Evolutionary conservation across 129 eudicot genomes (phyloP), one percentile per base, ranked within the genome.

Genomic region (Pittosporum tobira): DNA sequence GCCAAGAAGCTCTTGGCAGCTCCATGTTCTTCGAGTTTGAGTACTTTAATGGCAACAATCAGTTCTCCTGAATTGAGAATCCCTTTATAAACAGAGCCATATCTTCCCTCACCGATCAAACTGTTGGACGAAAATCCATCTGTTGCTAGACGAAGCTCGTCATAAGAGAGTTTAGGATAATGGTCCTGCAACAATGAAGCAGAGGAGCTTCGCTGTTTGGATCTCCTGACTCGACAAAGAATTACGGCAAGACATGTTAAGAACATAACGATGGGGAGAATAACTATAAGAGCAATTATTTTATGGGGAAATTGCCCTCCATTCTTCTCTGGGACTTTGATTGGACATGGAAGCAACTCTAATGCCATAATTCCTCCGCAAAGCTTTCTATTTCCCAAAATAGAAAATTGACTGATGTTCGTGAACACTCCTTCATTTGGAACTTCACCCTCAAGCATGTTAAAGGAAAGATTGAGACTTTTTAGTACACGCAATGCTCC

Each of bases 1-100:
- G 66, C 54, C 42, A 46, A 16, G 21, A 43, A 61, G 0, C 25
- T 61, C 55, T 61, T 61, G 66, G 26, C 10, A 14, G 66, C 66
- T 45, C 51, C 42, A 5, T 4, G 18, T 1, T 38, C 0, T 27
- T 61, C 54, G n/a, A 61, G 24, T 1, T 61, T 46, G 4, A 61
- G 53, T 18, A 61, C 55, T 18, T 61, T 61, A 2, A 61, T 38
- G 16, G 56, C 68, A 30, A 63, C 24, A 6, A n/a, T 22, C 2
- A 30, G 34, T 7, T 63, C 30, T 2, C 19, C 27, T 0, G 58
- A 49, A 12, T 4, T 15, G 14, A 63, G 25, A 31, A 5, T 5
- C 18, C 68, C 68, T 34, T 48, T 54, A 22, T 54, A 29, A 54
- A 54, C 25, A 1, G 59, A n/a, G 14, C 42, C 43, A 10, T 54